Evolutionary conservation across 2,329 filamentous ascomycete species (phyloP), one percentile per base, ranked within the genome.

Genomic region (Hypoxylon sp.): DNA sequence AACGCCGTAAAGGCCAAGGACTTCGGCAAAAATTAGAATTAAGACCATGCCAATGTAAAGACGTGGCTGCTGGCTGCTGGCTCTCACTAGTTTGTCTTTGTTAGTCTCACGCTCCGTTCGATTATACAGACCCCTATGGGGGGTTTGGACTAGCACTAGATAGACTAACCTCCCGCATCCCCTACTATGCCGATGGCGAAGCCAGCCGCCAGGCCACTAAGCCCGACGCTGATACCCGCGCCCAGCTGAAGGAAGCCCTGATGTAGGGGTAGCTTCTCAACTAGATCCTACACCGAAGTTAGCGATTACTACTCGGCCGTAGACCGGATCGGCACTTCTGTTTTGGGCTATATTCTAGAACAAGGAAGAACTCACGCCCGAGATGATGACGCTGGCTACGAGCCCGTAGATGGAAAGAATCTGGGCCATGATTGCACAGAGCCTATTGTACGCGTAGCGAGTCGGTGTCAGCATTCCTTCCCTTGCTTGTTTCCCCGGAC

Each of bases 401-500:
- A 85, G 78, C 57, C 83, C 83, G 73, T 84, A 84, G 68, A 85
- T 84, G 73, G 82, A 82, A 30, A 84, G 79, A 70, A 84, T 84
- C 76, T 84, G 82, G 50, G 82, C 82, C 82, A 84, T 83, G 78
- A 84, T 82, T 66, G 82, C 76, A 67, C 81, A 84, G 31, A 84
- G 75, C 10, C 73, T 77, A 42, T 30, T 25, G 27, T 17, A 10
- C 35, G 46, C 37, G 60, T 44, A 42, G 37, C 20, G 31, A 31
- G 37, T 27, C 51, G 37, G 48, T 58, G 63, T 70, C 46, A 64
- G 67, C 59, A 40, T 27, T 58, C 31, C 20, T 57, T 61, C 30
- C 17, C 2, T 44, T 59, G 17, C 51, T 46, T 31, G 13, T 44
- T 40, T 27, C n/a, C 14, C 22, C 20, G 8, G 37, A 33, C 25